These are phyloP conservation scores for Kwoniella sp. DNA, from an alignment of 768 basidiomycete genomes.

Conservation along the genomic window DNA sequence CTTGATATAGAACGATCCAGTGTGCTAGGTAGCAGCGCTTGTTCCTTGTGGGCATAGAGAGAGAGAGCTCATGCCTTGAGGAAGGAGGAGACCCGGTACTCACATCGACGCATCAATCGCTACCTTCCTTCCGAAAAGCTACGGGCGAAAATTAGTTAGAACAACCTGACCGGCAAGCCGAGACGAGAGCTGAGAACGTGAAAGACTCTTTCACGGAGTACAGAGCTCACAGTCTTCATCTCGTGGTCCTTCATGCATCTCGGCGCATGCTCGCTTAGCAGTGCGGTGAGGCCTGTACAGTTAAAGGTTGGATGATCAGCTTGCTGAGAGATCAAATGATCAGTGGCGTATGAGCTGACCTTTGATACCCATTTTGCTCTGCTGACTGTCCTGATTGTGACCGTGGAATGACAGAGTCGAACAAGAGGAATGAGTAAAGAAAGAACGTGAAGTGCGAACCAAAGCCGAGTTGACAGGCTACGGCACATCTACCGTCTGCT, in stretches of 20 bases:
- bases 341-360: constrained; percentile 48
- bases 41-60: too few relatives aligned
- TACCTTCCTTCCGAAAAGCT: constrained; percentile 93
- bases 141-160: constrained; percentile 1
- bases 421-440: not conserved
- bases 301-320: not conserved
- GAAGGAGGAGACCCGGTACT: constrained; percentile 32
- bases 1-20: too few relatives aligned
- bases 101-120: constrained; percentile 81
- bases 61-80: too few relatives aligned
- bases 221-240: constrained; percentile 75
- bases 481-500: too few relatives aligned
- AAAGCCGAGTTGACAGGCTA: not conserved
- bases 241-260: constrained; percentile 80
- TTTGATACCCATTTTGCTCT: constrained; percentile 79
- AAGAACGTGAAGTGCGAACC: not conserved
- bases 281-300: constrained; percentile 68
- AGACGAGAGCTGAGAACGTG: too few relatives aligned
- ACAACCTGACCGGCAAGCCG: too few relatives aligned
- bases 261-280: constrained; percentile 88
- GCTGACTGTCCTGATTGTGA: not conserved
- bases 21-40: too few relatives aligned
- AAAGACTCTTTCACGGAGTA: too few relatives aligned
- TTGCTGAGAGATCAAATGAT: not conserved
- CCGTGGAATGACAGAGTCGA: not conserved